Conservation (phyloP, 2,329 filamentous ascomycete species). For the Cercospora citrullina region DNA sequence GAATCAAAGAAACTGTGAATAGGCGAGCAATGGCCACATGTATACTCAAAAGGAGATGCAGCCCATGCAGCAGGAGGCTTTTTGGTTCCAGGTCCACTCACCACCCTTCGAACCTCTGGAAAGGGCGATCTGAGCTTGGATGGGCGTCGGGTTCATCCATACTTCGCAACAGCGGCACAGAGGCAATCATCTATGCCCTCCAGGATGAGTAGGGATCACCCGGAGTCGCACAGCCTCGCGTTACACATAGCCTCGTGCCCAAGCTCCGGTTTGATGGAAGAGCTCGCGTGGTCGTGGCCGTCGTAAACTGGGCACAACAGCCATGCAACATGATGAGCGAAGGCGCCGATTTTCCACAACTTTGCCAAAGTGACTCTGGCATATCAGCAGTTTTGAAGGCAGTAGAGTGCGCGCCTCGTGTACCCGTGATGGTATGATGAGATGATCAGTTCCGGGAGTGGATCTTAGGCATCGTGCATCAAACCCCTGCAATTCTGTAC, state of each 20-base stretch:
- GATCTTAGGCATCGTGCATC: neutral
- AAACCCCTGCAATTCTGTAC: neutral
- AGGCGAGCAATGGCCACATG: conserved; percentile 3
- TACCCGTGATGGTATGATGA: neutral
- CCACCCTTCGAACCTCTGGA: conserved; percentile 8
- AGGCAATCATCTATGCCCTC: neutral
- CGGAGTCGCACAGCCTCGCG: neutral
- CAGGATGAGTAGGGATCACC: conserved; percentile 2
- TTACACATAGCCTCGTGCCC: conserved; percentile 8
- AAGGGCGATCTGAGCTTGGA: conserved; percentile 11
- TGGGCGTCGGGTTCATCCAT: conserved; percentile 8
- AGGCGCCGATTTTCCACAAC: neutral
- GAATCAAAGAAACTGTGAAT: neutral
- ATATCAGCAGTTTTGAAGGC: neutral
- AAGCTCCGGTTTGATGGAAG: neutral
- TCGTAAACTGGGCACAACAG: neutral
- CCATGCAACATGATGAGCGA: neutral
- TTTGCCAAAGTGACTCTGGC: neutral
- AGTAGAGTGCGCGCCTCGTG: neutral
- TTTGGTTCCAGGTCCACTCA: conserved; percentile 1
- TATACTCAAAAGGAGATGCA: neutral
- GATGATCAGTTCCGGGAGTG: neutral
- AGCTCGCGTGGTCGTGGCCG: conserved; percentile 3
- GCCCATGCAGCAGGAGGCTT: conserved; percentile 5
- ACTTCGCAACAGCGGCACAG: neutral